Conservation (phyloP, 768 basidiomycete species). For the Hortiboletus flavorubellus region DNA sequence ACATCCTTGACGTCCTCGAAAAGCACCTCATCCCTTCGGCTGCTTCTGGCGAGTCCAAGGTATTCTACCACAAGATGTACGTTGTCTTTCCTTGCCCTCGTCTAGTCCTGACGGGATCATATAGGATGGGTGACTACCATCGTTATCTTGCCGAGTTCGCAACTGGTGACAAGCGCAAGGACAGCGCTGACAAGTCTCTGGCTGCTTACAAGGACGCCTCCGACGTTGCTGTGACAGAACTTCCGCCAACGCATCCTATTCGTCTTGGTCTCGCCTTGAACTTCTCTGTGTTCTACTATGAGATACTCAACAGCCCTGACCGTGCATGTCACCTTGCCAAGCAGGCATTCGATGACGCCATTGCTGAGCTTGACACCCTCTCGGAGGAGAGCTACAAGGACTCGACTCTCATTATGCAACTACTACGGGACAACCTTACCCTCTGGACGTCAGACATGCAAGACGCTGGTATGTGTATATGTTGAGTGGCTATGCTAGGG, state of each 20-base stretch:
- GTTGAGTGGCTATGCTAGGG: slow-evolving; percentile 3
- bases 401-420: slow-evolving; percentile 95
- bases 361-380: slow-evolving; percentile 97
- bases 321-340: slow-evolving; percentile 98
- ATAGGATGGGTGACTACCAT: slow-evolving; percentile 99
- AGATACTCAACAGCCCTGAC: slow-evolving; percentile 98
- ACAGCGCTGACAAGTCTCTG: slow-evolving; percentile 95
- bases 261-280: slow-evolving; percentile 97
- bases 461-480: slow-evolving; percentile 66
- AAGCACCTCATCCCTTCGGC: slow-evolving; percentile 98
- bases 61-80: slow-evolving; percentile 99
- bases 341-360: slow-evolving; percentile 98
- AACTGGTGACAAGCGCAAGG: slow-evolving; percentile 95
- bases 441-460: slow-evolving; percentile 99
- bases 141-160: slow-evolving; percentile 99
- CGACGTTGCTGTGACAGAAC: slow-evolving; percentile 93
- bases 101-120: slow-evolving; percentile 13
- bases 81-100: slow-evolving; percentile 23
- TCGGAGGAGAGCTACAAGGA: slow-evolving; percentile 99
- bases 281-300: slow-evolving; percentile 99
- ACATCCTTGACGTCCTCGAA: slow-evolving; percentile 95
- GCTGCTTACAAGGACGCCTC: slow-evolving; percentile 98
- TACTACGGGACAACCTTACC: slow-evolving; percentile 95
- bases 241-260: slow-evolving; percentile 95
- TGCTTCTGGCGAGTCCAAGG: slow-evolving; percentile 94